A percentile compares a stretch with the other conserved stretches of the same genome.
Conservation (phyloP, 2,329 filamentous ascomycete species). For the Bimuria novae-zelandiae region DNA sequence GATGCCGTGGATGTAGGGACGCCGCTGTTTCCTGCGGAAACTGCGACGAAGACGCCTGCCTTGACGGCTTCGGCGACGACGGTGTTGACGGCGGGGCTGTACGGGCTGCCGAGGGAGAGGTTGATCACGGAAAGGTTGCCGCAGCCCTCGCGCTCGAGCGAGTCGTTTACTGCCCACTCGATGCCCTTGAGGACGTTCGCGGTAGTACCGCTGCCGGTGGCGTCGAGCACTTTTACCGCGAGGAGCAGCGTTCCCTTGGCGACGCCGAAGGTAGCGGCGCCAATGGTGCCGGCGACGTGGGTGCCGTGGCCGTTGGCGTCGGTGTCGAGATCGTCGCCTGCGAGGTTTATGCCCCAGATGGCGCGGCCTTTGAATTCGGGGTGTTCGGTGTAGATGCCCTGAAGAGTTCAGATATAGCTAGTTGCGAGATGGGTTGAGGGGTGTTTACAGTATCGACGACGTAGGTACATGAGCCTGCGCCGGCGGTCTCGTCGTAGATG, state of each 20-base stretch:
- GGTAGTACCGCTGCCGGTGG: slow-evolving; percentile 97
- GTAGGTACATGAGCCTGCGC: slow-evolving; percentile 72
- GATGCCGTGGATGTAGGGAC: slow-evolving; percentile 99
- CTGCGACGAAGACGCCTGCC: slow-evolving; percentile 93
- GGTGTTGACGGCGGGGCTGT: slow-evolving; percentile 86
- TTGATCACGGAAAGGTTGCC: slow-evolving; percentile 92
- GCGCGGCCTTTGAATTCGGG: slow-evolving; percentile 98
- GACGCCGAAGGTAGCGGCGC: slow-evolving; percentile 98
- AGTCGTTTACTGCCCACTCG: slow-evolving; percentile 82
- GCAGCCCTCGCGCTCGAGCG: slow-evolving; percentile 74
- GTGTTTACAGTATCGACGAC: background rate
- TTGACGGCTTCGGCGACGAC: slow-evolving; percentile 92
- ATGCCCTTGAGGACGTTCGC: slow-evolving; percentile 98
- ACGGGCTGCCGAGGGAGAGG: slow-evolving; percentile 94
- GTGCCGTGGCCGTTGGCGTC: slow-evolving; percentile 99
- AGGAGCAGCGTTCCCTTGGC: slow-evolving; percentile 98
- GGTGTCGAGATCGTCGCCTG: slow-evolving; percentile 76
- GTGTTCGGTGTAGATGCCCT: slow-evolving; percentile 72
- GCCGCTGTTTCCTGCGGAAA: slow-evolving; percentile 98
- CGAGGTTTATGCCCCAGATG: slow-evolving; percentile 95
- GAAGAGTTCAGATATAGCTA: background rate
- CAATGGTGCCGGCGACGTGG: slow-evolving; percentile 97
- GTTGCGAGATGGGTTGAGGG: background rate
- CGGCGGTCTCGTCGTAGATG: slow-evolving; percentile 83
- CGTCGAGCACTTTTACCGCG: slow-evolving; percentile 96